A percentile compares a stretch with the other conserved stretches of the same genome.
These are phyloP conservation scores for Cryphonectria naterciae DNA, from an alignment of 2,329 filamentous ascomycete species.

Conservation along the genomic window DNA sequence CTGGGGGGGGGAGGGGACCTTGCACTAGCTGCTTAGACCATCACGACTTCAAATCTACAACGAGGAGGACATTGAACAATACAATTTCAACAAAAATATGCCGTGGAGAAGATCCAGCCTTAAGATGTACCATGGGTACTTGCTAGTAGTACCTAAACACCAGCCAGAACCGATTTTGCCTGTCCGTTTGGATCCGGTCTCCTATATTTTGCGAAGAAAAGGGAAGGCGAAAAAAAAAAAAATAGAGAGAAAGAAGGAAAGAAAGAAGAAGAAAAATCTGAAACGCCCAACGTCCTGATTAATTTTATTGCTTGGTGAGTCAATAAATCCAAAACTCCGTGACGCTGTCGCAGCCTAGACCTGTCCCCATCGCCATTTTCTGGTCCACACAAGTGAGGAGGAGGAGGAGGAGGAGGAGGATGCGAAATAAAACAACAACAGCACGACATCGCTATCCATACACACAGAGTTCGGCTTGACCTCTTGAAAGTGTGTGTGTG, in stretches of 20 bases:
- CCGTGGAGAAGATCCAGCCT: background rate
- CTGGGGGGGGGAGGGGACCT: background rate
- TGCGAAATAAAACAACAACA: background rate
- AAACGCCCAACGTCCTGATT: conserved; percentile 26
- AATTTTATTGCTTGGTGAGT: conserved; percentile 18
- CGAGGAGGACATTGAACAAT: background rate
- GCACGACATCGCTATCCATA: background rate
- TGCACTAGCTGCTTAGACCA: background rate
- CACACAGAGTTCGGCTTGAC: background rate
- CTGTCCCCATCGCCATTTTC: conserved; percentile 10
- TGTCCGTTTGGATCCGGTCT: background rate
- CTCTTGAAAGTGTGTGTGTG: background rate
- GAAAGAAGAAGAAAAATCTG: conserved; percentile 13
- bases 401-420: background rate
- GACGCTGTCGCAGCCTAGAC: conserved; percentile 16
- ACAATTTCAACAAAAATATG: background rate
- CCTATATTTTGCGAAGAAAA: background rate
- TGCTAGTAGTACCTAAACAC: background rate
- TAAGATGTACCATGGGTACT: background rate
- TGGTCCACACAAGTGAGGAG: conserved; percentile 6
- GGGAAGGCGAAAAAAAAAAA: background rate
- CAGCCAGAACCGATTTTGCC: background rate
- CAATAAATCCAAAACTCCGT: conserved; percentile 22
- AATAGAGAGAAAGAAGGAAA: background rate
- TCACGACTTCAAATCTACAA: background rate